Conservation (phyloP, 352 stramenopile species). For the Hyaloperonospora arabidopsidis region DNA sequence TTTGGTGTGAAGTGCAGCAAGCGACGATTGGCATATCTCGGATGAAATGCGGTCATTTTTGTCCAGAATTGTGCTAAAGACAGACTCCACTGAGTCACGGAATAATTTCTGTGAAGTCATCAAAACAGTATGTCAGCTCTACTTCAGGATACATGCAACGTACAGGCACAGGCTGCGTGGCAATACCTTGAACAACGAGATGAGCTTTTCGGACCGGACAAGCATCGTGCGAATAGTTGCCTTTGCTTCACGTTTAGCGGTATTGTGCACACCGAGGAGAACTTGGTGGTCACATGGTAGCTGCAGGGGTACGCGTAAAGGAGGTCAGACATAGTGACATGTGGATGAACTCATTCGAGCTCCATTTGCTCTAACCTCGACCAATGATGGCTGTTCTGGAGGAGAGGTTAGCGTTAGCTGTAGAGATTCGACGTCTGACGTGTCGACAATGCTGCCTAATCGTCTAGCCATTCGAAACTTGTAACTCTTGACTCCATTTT, state of each 20-base stretch:
- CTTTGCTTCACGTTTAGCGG: slow-evolving; percentile 43
- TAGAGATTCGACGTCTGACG: slow-evolving; percentile 54
- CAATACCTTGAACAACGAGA: slow-evolving; percentile 44
- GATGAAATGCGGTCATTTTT: slow-evolving; percentile 65
- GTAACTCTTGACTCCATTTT: slow-evolving; percentile 74
- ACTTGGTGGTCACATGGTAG: slow-evolving; percentile 52
- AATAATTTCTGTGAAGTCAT: slow-evolving; percentile 60
- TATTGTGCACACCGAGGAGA: slow-evolving; percentile 40
- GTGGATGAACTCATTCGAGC: not conserved
- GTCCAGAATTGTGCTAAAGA: slow-evolving; percentile 60
- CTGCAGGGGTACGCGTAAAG: slow-evolving; percentile 23
- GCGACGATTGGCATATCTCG: slow-evolving; percentile 46
- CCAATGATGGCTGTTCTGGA: slow-evolving; percentile 19
- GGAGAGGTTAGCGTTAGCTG: slow-evolving; percentile 31
- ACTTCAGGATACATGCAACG: not conserved
- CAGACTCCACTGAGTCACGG: slow-evolving; percentile 58
- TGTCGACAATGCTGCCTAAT: slow-evolving; percentile 59
- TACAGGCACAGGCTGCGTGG: not conserved
- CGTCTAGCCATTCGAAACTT: slow-evolving; percentile 67
- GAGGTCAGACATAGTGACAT: slow-evolving; percentile 2
- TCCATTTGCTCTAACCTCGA: slow-evolving; percentile 33
- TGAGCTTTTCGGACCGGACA: slow-evolving; percentile 58
- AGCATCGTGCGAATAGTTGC: slow-evolving; percentile 51
- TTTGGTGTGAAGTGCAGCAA: slow-evolving; percentile 43
- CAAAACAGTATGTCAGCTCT: slow-evolving; percentile 7